Base-by-base conservation (phyloP, 2,329 filamentous ascomycete genomes). In the Alternaria atra region DNA sequence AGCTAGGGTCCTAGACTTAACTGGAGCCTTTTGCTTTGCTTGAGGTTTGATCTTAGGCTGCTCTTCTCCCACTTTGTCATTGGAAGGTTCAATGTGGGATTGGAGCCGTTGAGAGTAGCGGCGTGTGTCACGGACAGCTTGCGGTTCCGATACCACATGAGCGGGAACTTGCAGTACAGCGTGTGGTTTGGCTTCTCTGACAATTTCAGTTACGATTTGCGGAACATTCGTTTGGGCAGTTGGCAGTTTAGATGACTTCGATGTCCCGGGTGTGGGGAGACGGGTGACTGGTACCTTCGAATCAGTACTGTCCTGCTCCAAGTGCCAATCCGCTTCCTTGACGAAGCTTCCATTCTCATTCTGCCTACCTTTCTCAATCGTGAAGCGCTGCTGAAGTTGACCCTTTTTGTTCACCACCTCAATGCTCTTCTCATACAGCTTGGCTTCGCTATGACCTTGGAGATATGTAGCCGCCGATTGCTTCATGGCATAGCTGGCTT, bases 401-500 rank as follows among this genome's bases (percentile, higher is more conserved):
- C 56, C 60, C 9, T 51, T 27, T 5, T 17, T 50, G 15, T 34
- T 51, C 17, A 55, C 5, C 7, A 65, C 7, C 13, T 65, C 63
- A 13, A 65, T 48, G 1, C 34, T 7, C 5, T 27, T 29, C 4
- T 63, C 53, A 8, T 43, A 30, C 20, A 65, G 7, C 1, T 15
- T 46, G n/a, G 27, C n/a, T 9, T 25, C 53, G 7, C 20, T 23
- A 6, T 58, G 27, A 4, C n/a, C 7, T 1, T 27, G 27, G 12
- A 60, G 9, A 17, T 48, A 46, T 13, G 25, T 32, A 4, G 13
- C 25, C 4, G 53, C 60, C 7, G 53, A 32, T 15, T 27, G 25
- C 13, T 58, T 60, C 56, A 63, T 63, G 1, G 56, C 56, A 6
- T 48, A 9, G 8, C 25, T 39, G 2, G 63, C 63, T 35, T 58